phyloP scores from a whole-genome alignment of 805 yeast genomes.

The Sugiyamaella floridensis region DNA sequence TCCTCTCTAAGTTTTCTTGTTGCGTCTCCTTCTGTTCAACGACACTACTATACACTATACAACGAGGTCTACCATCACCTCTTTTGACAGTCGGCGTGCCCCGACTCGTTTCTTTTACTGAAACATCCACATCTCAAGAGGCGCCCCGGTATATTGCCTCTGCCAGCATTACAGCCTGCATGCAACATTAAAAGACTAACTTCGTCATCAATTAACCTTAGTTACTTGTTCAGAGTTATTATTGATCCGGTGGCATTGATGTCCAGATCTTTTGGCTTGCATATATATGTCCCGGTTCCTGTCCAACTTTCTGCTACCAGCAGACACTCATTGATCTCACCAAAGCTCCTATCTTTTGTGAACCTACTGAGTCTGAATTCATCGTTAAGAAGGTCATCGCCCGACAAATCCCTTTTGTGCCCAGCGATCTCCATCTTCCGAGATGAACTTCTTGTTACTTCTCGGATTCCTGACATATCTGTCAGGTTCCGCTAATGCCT shows the following conservation, averaged over 20 bases:
- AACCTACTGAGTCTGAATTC: background rate
- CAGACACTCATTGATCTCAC: background rate
- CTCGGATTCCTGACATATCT: slow-evolving; percentile 12
- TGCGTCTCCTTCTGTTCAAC: no score
- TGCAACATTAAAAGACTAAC: background rate
- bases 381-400: background rate
- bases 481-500: slow-evolving; percentile 19
- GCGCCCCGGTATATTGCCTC: background rate
- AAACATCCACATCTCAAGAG: no score
- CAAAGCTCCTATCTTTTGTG: background rate
- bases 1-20: no score
- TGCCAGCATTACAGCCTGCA: background rate
- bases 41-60: no score
- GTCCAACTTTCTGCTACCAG: background rate
- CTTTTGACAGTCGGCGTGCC: no score
- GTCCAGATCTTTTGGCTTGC: background rate
- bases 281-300: no score
- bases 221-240: background rate
- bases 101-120: no score
- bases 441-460: slow-evolving; percentile 6
- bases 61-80: no score
- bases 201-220: background rate
- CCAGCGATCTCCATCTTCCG: background rate
- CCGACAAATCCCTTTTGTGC: background rate
- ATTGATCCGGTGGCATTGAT: background rate